Conservation (phyloP, 1,284 basidiomycete species). For the Ceratobasidium theobromae region DNA sequence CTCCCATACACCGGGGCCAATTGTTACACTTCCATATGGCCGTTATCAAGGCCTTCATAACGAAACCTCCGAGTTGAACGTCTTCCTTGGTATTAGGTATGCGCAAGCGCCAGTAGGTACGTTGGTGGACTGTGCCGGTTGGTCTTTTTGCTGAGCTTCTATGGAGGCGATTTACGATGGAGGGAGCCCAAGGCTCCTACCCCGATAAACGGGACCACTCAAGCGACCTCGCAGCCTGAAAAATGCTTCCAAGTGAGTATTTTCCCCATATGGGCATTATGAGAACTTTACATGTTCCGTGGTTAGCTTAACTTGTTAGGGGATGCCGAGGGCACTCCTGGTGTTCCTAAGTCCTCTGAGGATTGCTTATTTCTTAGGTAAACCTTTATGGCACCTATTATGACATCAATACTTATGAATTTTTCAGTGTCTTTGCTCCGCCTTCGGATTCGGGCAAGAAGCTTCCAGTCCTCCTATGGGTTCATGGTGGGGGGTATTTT, state of each 20-base stretch:
- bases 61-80: conserved; percentile 5
- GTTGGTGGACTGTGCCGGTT: not conserved
- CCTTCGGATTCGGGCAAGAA: conserved; percentile 1
- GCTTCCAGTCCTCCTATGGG: conserved; percentile 24
- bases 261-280: not conserved
- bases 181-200: conserved; percentile 6
- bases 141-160: not conserved
- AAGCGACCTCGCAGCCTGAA: conserved; percentile 18
- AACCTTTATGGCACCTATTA: not conserved
- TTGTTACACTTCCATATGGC: conserved; percentile 4
- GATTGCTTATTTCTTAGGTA: conserved; percentile 25
- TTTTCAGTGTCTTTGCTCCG: conserved; percentile 5
- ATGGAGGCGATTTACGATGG: conserved; percentile 12
- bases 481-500: conserved; percentile 10
- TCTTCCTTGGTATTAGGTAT: conserved; percentile 15
- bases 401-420: not conserved
- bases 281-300: not conserved
- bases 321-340: not conserved
- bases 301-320: not conserved
- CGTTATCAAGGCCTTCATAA: conserved; percentile 22
- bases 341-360: conserved; percentile 12
- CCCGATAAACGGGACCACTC: not conserved
- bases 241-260: conserved; percentile 24
- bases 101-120: conserved; percentile 16
- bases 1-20: not conserved